Evolutionary conservation across 2,329 filamentous ascomycete species (phyloP), one percentile per base, ranked within the genome.

Genomic region (Alternaria angustiovoidea): DNA sequence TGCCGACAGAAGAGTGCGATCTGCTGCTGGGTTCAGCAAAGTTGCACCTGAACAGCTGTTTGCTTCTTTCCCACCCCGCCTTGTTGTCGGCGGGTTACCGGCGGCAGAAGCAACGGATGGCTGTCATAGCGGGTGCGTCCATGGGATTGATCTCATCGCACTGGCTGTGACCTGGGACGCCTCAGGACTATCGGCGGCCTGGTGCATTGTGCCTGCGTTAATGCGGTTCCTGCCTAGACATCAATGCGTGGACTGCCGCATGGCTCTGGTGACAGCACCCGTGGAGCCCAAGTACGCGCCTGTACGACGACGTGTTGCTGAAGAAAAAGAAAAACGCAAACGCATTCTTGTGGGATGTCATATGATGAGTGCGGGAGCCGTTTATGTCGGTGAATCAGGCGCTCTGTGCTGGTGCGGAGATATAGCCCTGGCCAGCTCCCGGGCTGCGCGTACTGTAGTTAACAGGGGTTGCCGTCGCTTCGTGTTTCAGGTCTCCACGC

Each of bases 181-280:
- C 48, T 62, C 62, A 60, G 44, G 32, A 18, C 34, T 43, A 46
- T 22, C 38, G 43, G 49, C 36, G 38, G 39, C 34, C 28, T 48
- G 24, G 61, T 64, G 53, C 58, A 57, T 63, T 32, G 61, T 64
- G 56, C 58, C 61, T 63, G 61, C 61, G 42, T 63, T 41, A 28
- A 39, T 38, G 55, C n/a, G 38, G 43, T 20, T 36, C 43, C 30
- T 42, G 7, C 18, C 24, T 24, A 26, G 14, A 9, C 20, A 36
- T 36, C 32, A 36, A 36, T 36, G n/a, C 18, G 36, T 24, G 36
- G 16, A 7, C 18, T 39, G 43, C 44, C 28, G 49, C 54, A 46
- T 43, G 39, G 39, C 20, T 34, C 51, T 11, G 11, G 22, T 26
- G 26, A n/a, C 28, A 43, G n/a, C 14, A n/a, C 12, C 24, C 26